These are phyloP conservation scores for Phytophthora cactorum DNA, from an alignment of 352 stramenopile species.

Conservation along the genomic window DNA sequence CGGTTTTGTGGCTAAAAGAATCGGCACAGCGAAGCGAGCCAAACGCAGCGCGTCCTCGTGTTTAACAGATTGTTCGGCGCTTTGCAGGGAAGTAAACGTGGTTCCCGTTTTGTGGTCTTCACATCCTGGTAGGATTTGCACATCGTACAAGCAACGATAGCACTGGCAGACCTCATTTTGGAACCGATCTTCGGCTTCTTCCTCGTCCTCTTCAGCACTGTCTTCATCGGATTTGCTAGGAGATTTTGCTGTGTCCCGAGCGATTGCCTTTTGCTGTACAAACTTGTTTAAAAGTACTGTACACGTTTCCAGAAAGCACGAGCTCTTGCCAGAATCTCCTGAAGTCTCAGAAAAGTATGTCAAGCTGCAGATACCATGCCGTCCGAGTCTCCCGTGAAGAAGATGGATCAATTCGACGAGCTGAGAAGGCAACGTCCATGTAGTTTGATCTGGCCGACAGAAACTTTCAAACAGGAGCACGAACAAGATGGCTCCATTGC, in stretches of 20 bases:
- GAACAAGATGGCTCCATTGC: constrained; percentile 60
- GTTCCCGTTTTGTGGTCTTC: constrained; percentile 68
- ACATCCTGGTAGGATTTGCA: constrained; percentile 61
- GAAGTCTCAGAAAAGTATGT: constrained; percentile 35
- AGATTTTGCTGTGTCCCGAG: constrained; percentile 14
- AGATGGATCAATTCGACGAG: constrained; percentile 43
- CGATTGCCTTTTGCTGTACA: constrained; percentile 21
- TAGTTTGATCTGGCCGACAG: neutral
- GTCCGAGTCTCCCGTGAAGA: constrained; percentile 50
- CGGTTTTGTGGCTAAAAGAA: constrained; percentile 56
- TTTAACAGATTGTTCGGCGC: constrained; percentile 21
- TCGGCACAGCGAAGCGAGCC: constrained; percentile 61
- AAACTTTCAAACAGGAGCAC: constrained; percentile 45
- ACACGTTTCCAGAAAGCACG: constrained; percentile 57
- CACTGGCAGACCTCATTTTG: constrained; percentile 67
- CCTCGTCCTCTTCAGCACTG: constrained; percentile 18
- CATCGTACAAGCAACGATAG: constrained; percentile 78
- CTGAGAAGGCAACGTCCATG: neutral
- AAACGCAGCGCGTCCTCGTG: constrained; percentile 41
- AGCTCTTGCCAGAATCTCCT: constrained; percentile 10
- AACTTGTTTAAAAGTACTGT: constrained; percentile 40
- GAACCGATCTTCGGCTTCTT: constrained; percentile 36
- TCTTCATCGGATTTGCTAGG: constrained; percentile 5
- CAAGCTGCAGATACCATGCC: constrained; percentile 54
- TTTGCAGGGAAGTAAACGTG: constrained; percentile 44